Conservation (phyloP, 768 basidiomycete species). For the Dendrothele bispora region DNA sequence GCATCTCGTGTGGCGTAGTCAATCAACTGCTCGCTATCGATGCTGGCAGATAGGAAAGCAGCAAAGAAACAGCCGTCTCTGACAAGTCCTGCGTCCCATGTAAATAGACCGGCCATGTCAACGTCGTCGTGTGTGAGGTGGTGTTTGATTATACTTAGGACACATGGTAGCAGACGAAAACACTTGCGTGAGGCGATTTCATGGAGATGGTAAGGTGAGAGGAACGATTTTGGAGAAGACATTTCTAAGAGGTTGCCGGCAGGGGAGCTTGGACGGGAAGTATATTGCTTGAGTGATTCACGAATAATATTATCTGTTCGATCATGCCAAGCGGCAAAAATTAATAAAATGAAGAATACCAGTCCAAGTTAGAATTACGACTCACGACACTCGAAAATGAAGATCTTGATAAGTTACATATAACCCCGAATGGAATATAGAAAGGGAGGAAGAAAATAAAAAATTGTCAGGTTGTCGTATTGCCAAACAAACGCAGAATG, state of each 20-base stretch:
- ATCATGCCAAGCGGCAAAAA: constrained; percentile 8
- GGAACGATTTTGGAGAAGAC: constrained; percentile 46
- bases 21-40: constrained; percentile 44
- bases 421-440: no score
- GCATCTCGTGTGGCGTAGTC: constrained; percentile 5
- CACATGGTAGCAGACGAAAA: constrained; percentile 45
- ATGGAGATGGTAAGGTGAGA: constrained; percentile 47
- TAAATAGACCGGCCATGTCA: constrained; percentile 56
- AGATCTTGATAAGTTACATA: no score
- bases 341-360: background rate
- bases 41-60: constrained; percentile 70
- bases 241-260: constrained; percentile 38
- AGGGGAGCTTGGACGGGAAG: constrained; percentile 32
- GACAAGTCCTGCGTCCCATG: constrained; percentile 83
- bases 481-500: constrained; percentile 4
- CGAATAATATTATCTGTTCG: constrained; percentile 78
- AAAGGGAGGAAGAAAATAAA: constrained; percentile 16
- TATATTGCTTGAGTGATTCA: constrained; percentile 71
- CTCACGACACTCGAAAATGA: constrained; percentile 88
- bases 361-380: constrained; percentile 16
- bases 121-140: constrained; percentile 38
- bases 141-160: constrained; percentile 51
- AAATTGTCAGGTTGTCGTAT: constrained; percentile 14
- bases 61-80: constrained; percentile 91
- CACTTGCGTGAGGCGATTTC: constrained; percentile 52